Conservation (phyloP, 352 stramenopile genomes). For the Phytopythium vexans region DNA sequence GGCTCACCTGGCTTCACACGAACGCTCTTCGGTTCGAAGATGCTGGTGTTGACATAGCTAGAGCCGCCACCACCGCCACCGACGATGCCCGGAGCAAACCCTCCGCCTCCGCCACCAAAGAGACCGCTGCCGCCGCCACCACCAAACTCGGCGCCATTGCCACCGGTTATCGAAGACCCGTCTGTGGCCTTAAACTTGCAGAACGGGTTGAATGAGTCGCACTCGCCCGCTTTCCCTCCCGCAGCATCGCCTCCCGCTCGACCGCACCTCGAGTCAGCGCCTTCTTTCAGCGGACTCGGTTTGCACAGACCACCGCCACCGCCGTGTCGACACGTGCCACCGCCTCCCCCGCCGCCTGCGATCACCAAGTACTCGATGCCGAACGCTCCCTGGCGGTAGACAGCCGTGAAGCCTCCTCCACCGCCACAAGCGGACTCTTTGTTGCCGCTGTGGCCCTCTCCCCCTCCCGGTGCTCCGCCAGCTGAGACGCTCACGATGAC, state of each 20-base stretch:
- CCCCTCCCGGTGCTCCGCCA: slow-evolving; percentile 52
- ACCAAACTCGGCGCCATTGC: slow-evolving; percentile 69
- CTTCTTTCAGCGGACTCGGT: slow-evolving; percentile 17
- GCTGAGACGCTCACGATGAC: slow-evolving; percentile 39
- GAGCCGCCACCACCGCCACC: slow-evolving; percentile 62
- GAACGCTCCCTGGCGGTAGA: slow-evolving; percentile 60
- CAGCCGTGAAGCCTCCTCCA: slow-evolving; percentile 64
- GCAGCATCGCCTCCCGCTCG: slow-evolving; percentile 27
- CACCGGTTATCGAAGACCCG: slow-evolving; percentile 51
- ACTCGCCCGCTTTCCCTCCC: slow-evolving; percentile 46
- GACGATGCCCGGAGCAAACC: slow-evolving; percentile 69
- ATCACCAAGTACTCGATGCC: slow-evolving; percentile 71
- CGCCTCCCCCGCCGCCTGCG: slow-evolving; percentile 56
- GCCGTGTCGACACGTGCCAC: slow-evolving; percentile 64
- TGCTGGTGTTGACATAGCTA: slow-evolving; percentile 45
- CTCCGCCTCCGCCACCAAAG: slow-evolving; percentile 65
- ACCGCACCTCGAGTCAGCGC: slow-evolving; percentile 55
- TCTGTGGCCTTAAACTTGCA: slow-evolving; percentile 56
- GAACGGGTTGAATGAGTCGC: slow-evolving; percentile 55
- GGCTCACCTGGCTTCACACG: slow-evolving; percentile 31
- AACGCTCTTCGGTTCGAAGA: slow-evolving; percentile 41
- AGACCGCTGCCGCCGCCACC: slow-evolving; percentile 58
- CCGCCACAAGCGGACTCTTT: slow-evolving; percentile 66
- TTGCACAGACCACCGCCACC: slow-evolving; percentile 34
- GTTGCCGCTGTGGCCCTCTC: slow-evolving; percentile 59